phyloP scores from a whole-genome alignment of 768 basidiomycete genomes.

The Rhodotorula babjevae region DNA sequence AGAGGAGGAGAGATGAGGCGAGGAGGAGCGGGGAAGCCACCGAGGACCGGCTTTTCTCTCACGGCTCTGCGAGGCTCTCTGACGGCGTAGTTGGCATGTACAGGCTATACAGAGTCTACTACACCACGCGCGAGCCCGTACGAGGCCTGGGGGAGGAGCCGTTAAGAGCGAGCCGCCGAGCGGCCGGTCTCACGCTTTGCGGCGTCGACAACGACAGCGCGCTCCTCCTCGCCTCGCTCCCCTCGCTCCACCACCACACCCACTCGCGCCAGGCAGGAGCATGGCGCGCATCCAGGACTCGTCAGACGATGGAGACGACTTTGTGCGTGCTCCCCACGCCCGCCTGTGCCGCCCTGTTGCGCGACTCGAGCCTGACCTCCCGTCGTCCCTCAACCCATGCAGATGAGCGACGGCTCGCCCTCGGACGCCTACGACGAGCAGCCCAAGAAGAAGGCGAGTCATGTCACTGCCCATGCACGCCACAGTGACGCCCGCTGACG shows the following conservation, averaged over 20 bases:
- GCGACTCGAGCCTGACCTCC: not conserved
- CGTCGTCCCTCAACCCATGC: not conserved
- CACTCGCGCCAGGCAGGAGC: not conserved
- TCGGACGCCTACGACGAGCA: conserved; percentile 19
- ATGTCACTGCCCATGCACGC: not conserved
- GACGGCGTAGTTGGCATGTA: too few relatives aligned
- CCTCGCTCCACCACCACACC: not conserved
- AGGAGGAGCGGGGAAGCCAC: too few relatives aligned
- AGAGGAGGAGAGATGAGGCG: too few relatives aligned
- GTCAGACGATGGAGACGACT: conserved; percentile 22
- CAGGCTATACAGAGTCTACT: too few relatives aligned
- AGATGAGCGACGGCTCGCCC: conserved; percentile 5
- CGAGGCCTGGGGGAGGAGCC: too few relatives aligned
- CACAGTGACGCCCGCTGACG: not conserved
- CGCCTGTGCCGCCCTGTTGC: not conserved
- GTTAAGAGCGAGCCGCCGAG: too few relatives aligned
- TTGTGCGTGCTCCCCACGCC: conserved; percentile 5
- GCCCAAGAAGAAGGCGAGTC: conserved; percentile 21
- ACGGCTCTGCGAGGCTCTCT: too few relatives aligned
- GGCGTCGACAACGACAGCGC: too few relatives aligned
- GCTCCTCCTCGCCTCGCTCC: not conserved
- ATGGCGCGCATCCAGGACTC: conserved; percentile 22
- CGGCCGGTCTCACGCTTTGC: too few relatives aligned
- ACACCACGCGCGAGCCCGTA: too few relatives aligned
- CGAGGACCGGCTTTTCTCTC: too few relatives aligned